Percentiles rank a stretch among this genome's conserved stretches.
phyloP scores from a whole-genome alignment of 768 basidiomycete species.

The Pilatotrama ljubarskyi region DNA sequence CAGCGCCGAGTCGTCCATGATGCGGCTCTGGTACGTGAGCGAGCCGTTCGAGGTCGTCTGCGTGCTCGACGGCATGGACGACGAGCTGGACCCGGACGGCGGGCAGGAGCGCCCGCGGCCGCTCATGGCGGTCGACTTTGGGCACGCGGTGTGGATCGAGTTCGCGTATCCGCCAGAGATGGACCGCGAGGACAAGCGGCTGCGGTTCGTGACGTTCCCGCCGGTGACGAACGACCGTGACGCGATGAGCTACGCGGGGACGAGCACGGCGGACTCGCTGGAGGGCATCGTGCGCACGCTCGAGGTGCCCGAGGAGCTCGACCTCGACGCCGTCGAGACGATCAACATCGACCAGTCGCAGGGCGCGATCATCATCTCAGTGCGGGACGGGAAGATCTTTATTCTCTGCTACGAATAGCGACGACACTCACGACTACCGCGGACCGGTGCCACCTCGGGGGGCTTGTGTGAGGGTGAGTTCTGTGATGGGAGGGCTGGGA shows the following conservation, averaged over 20 bases:
- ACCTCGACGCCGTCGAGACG: constrained; percentile 67
- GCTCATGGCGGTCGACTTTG: constrained; percentile 83
- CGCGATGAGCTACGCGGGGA: constrained; percentile 21
- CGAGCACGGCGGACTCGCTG: constrained; percentile 39
- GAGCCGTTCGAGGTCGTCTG: constrained; percentile 73
- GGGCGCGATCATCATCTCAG: constrained; percentile 69
- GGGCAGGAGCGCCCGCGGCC: constrained; percentile 56
- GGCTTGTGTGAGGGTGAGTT: neutral
- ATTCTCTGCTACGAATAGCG: constrained; percentile 62
- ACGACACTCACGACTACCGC: neutral
- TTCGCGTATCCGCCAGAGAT: constrained; percentile 38
- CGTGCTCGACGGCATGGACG: constrained; percentile 47
- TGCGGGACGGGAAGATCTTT: constrained; percentile 68
- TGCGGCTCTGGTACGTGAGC: constrained; percentile 71
- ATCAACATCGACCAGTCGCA: constrained; percentile 80
- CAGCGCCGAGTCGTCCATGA: constrained; percentile 50
- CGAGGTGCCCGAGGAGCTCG: constrained; percentile 62
- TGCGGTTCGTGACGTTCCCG: constrained; percentile 74
- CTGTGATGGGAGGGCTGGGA: neutral
- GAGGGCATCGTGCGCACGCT: constrained; percentile 54
- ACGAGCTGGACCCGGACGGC: constrained; percentile 40
- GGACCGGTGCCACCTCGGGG: neutral
- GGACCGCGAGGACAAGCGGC: constrained; percentile 46
- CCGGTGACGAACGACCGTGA: constrained; percentile 39
- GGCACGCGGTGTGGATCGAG: constrained; percentile 84